phyloP scores from a whole-genome alignment of 148 eudicot species.

The Rhododendron ovatum region DNA sequence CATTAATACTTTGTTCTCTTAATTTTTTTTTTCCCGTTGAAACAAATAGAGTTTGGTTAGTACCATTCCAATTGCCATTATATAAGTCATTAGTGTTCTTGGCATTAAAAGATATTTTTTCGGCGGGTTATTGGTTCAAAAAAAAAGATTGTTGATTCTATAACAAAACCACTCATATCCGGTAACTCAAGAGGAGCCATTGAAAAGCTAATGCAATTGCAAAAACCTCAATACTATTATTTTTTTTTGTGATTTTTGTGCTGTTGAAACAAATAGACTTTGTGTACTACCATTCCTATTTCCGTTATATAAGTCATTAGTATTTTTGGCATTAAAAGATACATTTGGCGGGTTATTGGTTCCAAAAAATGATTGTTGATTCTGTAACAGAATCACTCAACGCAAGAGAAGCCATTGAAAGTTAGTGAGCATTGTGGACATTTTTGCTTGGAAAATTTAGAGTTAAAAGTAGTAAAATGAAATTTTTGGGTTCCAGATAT shows the following conservation, averaged over 20 bases:
- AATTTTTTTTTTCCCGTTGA: background rate
- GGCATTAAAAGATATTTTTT: background rate
- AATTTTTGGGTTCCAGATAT: constrained; percentile 31
- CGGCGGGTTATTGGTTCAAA: background rate
- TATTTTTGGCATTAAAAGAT: background rate
- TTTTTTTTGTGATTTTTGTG: background rate
- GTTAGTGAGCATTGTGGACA: background rate
- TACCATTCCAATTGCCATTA: background rate
- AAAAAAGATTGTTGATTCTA: too few relatives aligned
- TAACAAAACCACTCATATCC: background rate
- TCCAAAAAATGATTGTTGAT: background rate
- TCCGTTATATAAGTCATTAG: background rate
- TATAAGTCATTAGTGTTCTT: background rate
- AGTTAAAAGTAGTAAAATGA: background rate
- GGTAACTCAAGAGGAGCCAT: background rate
- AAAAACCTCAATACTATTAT: background rate
- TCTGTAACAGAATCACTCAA: background rate
- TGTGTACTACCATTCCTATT: background rate
- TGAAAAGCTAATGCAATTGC: background rate
- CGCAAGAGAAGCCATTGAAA: background rate
- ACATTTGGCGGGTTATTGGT: background rate
- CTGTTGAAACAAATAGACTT: background rate
- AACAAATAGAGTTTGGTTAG: background rate
- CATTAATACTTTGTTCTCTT: background rate
- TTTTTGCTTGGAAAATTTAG: background rate